Percentiles rank a stretch among this genome's conserved stretches.
Conservation (phyloP, 495 filamentous ascomycete species). For the Daldinia grandis region DNA sequence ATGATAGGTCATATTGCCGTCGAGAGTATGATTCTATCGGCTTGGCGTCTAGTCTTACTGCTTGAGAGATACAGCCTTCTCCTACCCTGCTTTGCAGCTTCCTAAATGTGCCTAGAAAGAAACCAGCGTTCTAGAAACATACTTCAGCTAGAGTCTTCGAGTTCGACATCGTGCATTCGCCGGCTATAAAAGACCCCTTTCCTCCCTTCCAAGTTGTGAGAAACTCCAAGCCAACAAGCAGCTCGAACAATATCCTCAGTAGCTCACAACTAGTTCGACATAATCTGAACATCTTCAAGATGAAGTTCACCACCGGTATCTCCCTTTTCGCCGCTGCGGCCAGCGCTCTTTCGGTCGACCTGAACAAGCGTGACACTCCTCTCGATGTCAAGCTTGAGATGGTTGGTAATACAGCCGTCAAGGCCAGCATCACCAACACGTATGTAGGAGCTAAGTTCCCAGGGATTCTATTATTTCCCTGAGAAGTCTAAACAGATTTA, state of each 20-base stretch:
- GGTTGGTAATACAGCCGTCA: constrained; percentile 64
- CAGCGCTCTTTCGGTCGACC: constrained; percentile 55
- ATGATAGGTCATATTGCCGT: constrained; percentile 33
- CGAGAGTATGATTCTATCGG: constrained; percentile 35
- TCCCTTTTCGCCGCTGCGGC: constrained; percentile 57
- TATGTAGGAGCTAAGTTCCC: constrained; percentile 3
- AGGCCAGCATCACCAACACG: constrained; percentile 68
- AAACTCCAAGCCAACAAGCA: constrained; percentile 21
- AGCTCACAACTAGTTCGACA: background rate
- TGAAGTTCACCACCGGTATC: constrained; percentile 50
- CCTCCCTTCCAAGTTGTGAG: constrained; percentile 6
- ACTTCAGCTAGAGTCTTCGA: background rate
- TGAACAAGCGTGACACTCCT: constrained; percentile 52
- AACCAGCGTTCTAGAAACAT: constrained; percentile 21
- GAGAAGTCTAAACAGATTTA: background rate
- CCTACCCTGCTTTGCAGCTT: constrained; percentile 27
- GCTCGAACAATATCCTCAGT: constrained; percentile 25
- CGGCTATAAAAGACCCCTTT: constrained; percentile 28
- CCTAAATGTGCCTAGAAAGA: constrained; percentile 31
- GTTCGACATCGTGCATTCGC: constrained; percentile 9
- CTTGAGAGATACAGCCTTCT: constrained; percentile 1
- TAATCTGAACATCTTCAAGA: constrained; percentile 32
- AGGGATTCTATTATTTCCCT: background rate
- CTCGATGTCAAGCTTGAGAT: constrained; percentile 63
- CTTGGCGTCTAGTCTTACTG: constrained; percentile 27